A percentile compares a stretch with the other conserved stretches of the same genome.
Conservation (phyloP, 352 stramenopile species). For the Phytopythium delawarense region DNA sequence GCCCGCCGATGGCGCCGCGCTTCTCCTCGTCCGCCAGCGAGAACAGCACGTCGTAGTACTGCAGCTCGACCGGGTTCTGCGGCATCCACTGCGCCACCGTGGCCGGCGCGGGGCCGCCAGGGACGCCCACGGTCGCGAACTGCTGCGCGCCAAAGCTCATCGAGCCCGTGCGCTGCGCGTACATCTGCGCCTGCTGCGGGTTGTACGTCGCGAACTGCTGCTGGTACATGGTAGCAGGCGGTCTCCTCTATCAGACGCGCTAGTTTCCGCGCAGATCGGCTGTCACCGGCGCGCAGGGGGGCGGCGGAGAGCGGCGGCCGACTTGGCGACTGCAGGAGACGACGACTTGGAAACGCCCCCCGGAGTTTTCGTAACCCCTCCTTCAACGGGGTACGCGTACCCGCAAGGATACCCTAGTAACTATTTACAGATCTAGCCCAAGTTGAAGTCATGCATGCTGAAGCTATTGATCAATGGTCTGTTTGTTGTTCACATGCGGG, state of each 20-base stretch:
- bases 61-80: slow-evolving; percentile 53
- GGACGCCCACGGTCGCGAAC: slow-evolving; percentile 30
- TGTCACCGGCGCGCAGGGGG: neutral
- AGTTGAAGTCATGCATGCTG: slow-evolving; percentile 1
- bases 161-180: slow-evolving; percentile 27
- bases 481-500: neutral
- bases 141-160: slow-evolving; percentile 21
- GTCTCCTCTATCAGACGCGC: neutral
- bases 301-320: neutral
- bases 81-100: slow-evolving; percentile 45
- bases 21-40: slow-evolving; percentile 81
- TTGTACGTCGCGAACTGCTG: slow-evolving; percentile 60
- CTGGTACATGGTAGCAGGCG: slow-evolving; percentile 26
- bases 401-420: neutral
- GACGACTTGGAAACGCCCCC: neutral
- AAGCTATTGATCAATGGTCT: neutral
- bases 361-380: neutral
- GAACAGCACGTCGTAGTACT: slow-evolving; percentile 93
- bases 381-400: neutral
- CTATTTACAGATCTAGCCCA: slow-evolving; percentile 6
- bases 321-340: neutral
- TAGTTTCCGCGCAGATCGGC: neutral
- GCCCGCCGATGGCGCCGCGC: slow-evolving; percentile 81
- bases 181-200: slow-evolving; percentile 22
- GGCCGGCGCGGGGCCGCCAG: neutral